Conservation (phyloP, 129 eudicot species). For the Cynara cardunculus region DNA sequence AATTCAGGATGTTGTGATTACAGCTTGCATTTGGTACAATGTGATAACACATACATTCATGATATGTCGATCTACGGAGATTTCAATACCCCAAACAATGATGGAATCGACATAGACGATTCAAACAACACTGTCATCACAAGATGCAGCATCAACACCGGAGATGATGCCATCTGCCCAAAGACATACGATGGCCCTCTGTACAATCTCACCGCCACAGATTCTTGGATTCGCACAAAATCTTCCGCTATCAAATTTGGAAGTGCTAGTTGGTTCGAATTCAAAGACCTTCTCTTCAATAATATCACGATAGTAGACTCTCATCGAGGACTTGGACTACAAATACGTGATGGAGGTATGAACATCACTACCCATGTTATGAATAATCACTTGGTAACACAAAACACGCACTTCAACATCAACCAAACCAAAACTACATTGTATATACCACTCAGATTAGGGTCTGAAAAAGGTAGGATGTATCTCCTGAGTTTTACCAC, state of each 20-base stretch:
- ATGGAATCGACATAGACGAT: constrained; percentile 92
- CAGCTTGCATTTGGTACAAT: constrained; percentile 89
- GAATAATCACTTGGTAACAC: not conserved
- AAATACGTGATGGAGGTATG: constrained; percentile 97
- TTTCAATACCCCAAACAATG: constrained; percentile 96
- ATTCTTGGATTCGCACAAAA: constrained; percentile 88
- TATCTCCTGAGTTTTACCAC: not conserved
- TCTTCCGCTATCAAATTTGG: constrained; percentile 97
- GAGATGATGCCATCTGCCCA: constrained; percentile 99
- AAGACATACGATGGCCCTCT: constrained; percentile 76
- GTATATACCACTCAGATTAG: not conserved
- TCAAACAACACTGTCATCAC: constrained; percentile 89
- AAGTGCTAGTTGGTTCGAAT: constrained; percentile 73
- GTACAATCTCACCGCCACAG: constrained; percentile 75
- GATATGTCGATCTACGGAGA: constrained; percentile 81
- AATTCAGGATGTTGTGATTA: constrained; percentile 13
- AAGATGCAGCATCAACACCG: constrained; percentile 80
- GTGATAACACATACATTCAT: constrained; percentile 65
- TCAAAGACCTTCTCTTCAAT: constrained; percentile 60
- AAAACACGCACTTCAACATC: not conserved
- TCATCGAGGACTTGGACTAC: constrained; percentile 91
- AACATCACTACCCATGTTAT: not conserved
- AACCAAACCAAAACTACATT: not conserved
- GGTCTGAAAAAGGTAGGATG: not conserved
- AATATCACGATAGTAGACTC: constrained; percentile 77